These are phyloP conservation scores for Vitis hybrid DNA, from an alignment of 177 flowering plant species.

Conservation along the genomic window DNA sequence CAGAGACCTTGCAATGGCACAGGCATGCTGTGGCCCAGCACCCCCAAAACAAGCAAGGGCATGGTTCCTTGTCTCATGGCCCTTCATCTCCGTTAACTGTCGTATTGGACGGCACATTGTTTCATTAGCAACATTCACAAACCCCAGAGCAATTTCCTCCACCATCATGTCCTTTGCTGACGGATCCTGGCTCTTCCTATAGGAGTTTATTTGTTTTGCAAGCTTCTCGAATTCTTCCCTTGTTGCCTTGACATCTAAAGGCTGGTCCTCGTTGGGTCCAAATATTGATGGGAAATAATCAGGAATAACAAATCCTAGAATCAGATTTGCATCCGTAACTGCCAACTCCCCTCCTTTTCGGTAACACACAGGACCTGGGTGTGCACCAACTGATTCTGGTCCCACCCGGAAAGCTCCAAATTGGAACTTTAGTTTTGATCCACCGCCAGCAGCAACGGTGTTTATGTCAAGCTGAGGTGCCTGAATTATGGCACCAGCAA, in stretches of 20 bases:
- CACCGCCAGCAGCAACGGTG: slow-evolving; percentile 99
- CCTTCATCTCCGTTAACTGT: slow-evolving; percentile 97
- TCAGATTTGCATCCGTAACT: slow-evolving; percentile 93
- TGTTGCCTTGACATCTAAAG: slow-evolving; percentile 69
- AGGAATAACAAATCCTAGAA: slow-evolving; percentile 86
- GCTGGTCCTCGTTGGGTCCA: slow-evolving; percentile 87
- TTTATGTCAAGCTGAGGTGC: slow-evolving; percentile 98
- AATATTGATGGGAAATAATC: slow-evolving; percentile 93
- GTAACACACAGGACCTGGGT: slow-evolving; percentile 98
- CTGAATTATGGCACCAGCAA: slow-evolving; percentile 93
- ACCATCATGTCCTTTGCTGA: slow-evolving; percentile 78
- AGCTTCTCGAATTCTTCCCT: slow-evolving; percentile 79
- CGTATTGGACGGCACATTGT: slow-evolving; percentile 99
- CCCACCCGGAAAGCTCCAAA: slow-evolving; percentile 96
- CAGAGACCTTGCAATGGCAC: slow-evolving; percentile 91
- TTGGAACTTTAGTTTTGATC: slow-evolving; percentile 90
- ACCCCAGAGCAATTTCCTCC: slow-evolving; percentile 94
- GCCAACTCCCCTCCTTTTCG: slow-evolving; percentile 96
- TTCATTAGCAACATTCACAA: slow-evolving; percentile 96
- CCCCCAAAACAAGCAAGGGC: slow-evolving; percentile 99
- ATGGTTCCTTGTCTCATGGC: slow-evolving; percentile 94
- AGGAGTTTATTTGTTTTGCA: slow-evolving; percentile 61
- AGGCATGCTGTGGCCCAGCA: slow-evolving; percentile 99
- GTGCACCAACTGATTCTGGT: slow-evolving; percentile 98
- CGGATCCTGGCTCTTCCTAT: slow-evolving; percentile 75